Evolutionary conservation across 2,329 filamentous ascomycete species (phyloP).

Genomic region (Arthrobotrys entomopaga): DNA sequence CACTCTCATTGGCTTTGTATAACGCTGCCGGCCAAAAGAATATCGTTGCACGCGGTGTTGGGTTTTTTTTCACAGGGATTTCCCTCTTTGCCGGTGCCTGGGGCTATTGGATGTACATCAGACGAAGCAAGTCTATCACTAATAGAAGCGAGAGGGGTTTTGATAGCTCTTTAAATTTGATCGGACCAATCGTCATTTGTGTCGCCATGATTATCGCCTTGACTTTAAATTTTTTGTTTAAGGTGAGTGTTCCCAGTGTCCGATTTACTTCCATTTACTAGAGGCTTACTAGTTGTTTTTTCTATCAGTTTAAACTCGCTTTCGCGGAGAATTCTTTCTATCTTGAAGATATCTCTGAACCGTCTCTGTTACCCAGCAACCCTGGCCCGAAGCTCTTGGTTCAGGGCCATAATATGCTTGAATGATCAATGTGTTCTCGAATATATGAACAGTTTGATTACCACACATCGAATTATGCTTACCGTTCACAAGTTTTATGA

Average conservation of each 20-base stretch:
- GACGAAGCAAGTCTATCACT: constrained; percentile 79
- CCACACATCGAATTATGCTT: no score
- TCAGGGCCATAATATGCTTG: constrained; percentile 47
- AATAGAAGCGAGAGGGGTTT: constrained; percentile 91
- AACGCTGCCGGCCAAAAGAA: constrained; percentile 83
- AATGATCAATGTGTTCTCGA: constrained; percentile 11
- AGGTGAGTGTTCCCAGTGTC: constrained; percentile 67
- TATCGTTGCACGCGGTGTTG: constrained; percentile 78
- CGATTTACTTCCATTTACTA: neutral
- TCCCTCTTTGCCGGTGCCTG: constrained; percentile 84
- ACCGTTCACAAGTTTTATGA: no score
- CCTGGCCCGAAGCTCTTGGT: constrained; percentile 13
- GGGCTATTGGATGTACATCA: constrained; percentile 86
- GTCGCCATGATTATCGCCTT: constrained; percentile 80
- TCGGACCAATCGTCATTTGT: constrained; percentile 86
- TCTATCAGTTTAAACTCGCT: constrained; percentile 38
- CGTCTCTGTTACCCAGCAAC: constrained; percentile 11
- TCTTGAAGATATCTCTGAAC: constrained; percentile 36
- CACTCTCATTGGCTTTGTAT: constrained; percentile 83
- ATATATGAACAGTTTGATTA: neutral
- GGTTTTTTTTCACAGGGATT: constrained; percentile 83
- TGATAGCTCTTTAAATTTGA: constrained; percentile 72
- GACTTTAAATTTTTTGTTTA: constrained; percentile 87
- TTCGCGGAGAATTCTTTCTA: constrained; percentile 45
- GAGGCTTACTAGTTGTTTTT: neutral